Percentiles rank a stretch among this genome's conserved stretches.
These are phyloP conservation scores for Aspergillus vadensis DNA, from an alignment of 2,329 filamentous ascomycete genomes.

Conservation along the genomic window DNA sequence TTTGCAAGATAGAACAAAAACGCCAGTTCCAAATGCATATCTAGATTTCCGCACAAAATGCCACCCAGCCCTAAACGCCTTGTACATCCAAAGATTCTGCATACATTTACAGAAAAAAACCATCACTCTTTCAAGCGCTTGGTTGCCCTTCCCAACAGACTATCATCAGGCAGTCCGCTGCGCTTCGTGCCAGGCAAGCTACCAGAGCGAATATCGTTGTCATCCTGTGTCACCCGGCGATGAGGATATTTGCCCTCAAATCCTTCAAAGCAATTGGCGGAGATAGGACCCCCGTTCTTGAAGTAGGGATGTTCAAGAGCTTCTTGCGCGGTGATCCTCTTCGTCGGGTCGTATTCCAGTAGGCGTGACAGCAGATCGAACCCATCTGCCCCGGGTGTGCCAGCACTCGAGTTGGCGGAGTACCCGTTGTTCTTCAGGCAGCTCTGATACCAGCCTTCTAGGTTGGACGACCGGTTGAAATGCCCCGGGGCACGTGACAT, in stretches of 20 bases:
- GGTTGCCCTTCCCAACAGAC: slow-evolving; percentile 58
- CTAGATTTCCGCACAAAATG: background rate
- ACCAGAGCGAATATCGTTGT: slow-evolving; percentile 90
- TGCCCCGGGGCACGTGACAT: slow-evolving; percentile 49
- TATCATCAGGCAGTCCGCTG: slow-evolving; percentile 81
- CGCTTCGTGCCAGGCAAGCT: slow-evolving; percentile 90
- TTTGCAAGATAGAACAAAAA: background rate
- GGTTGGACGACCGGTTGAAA: slow-evolving; percentile 55
- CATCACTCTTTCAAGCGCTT: slow-evolving; percentile 57
- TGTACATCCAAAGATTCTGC: background rate
- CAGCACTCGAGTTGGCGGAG: slow-evolving; percentile 50
- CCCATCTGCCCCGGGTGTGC: slow-evolving; percentile 72
- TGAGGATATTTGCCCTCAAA: slow-evolving; percentile 86
- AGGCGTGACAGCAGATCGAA: slow-evolving; percentile 79
- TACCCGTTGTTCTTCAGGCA: slow-evolving; percentile 64
- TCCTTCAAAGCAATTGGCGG: slow-evolving; percentile 86
- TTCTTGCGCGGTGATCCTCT: slow-evolving; percentile 81
- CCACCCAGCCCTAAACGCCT: background rate
- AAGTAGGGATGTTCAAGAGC: slow-evolving; percentile 94
- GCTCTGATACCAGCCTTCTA: slow-evolving; percentile 80
- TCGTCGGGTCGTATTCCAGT: slow-evolving; percentile 89
- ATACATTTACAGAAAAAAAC: background rate
- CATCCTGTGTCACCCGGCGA: slow-evolving; percentile 86
- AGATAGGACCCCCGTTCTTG: slow-evolving; percentile 66
- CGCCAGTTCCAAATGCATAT: slow-evolving; percentile 1